Base-by-base conservation (phyloP, 805 yeast species). In the Ogataea pini region DNA sequence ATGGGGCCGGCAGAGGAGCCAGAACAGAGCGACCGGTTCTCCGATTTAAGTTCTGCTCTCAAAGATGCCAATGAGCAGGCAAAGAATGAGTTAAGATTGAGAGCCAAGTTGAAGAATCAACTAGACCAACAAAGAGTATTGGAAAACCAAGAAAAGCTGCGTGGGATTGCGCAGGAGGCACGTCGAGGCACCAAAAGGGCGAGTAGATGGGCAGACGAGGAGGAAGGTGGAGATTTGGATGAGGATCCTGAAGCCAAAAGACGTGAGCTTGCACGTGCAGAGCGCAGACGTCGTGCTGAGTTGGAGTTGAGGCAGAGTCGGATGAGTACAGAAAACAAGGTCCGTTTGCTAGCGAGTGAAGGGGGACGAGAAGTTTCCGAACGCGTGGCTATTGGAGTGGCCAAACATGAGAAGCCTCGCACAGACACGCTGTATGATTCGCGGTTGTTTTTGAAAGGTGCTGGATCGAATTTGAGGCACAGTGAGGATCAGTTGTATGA, bases 21-120 rank as follows among this genome's bases (percentile, higher is more conserved):
- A 14, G 67, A 72, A 17, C 75, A 84, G 44, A 75, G 79, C 49
- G 79, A 80, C 47, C 81, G 81, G 38, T 83, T 85, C 61, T 74
- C 79, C 2, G 71, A 75, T 27, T 72, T 92, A 19, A 79, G 90
- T 1, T 78, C 76, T 42, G 96, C 97, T 0, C 72, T 92, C 44
- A 84, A 80, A 44, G 68, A 70, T 13, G 96, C 94, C 0, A 92
- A 82, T 44, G 67, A 72, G 19, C 71, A 76, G 44, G 85, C 86
- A 1, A 69, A 86, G 42, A 76, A 78, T 40, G 83, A 80, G 48
- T 72, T 85, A 28, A 72, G 72, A 40, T 60, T 75, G 46, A 72
- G 85, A 45, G 74, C 78, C 19, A 74, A 73, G 29, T 64, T 77
- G 66, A 77, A 76, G 58, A 71, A 71, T 52, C 69, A 73, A 56